phyloP scores from a whole-genome alignment of 192 early-diverging fungal species.

The Entophlyctis helioformis region DNA sequence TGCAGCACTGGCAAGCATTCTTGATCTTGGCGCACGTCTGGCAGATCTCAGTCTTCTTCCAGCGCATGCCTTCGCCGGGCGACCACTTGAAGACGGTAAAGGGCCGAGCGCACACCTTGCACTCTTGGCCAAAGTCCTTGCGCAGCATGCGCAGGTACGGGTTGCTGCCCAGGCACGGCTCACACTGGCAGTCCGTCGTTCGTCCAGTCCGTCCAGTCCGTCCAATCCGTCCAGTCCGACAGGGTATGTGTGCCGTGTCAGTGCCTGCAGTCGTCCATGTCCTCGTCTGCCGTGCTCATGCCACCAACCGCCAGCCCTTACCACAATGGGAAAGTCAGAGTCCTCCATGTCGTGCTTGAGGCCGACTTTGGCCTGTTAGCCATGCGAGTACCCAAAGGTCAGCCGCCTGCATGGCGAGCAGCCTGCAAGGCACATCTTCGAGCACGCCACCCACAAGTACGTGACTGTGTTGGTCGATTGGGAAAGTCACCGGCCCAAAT shows the following conservation, averaged over 20 bases:
- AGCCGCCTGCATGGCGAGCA: too few species aligned
- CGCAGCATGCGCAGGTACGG: constrained; percentile 92
- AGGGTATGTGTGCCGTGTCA: background rate
- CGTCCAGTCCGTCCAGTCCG: too few species aligned
- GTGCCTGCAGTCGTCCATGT: background rate
- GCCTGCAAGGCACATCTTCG: too few species aligned
- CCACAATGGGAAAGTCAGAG: too few species aligned
- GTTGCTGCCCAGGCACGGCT: constrained; percentile 94
- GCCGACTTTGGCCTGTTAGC: too few species aligned
- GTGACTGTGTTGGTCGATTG: too few species aligned
- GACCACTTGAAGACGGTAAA: constrained; percentile 97
- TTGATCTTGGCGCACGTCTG: constrained; percentile 96
- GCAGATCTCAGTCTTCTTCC: constrained; percentile 98
- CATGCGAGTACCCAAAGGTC: too few species aligned
- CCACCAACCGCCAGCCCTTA: background rate
- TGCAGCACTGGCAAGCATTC: constrained; percentile 96
- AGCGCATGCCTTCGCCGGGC: constrained; percentile 87
- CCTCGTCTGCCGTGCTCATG: background rate
- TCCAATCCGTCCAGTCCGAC: too few species aligned
- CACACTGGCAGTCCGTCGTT: constrained; percentile 86
- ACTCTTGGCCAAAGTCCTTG: constrained; percentile 35
- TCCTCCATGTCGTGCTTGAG: too few species aligned
- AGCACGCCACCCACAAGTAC: too few species aligned
- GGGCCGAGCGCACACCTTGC: constrained; percentile 78
- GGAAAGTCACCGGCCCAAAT: too few species aligned